phyloP scores from a whole-genome alignment of 1,139 yeast genomes.

The Protomyces pachydermus region DNA sequence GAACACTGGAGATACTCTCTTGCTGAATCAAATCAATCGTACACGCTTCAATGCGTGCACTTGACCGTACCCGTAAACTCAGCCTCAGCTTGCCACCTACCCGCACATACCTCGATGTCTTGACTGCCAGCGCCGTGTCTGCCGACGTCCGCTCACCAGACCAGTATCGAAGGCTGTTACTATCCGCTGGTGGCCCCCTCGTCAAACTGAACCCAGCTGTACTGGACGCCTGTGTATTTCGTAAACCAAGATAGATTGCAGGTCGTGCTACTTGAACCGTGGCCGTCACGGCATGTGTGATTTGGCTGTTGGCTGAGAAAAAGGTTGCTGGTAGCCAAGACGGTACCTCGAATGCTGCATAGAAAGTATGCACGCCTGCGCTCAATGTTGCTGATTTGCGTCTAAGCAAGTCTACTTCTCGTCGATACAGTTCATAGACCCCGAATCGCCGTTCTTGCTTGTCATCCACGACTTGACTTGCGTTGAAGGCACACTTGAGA shows the following conservation, averaged over 20 bases:
- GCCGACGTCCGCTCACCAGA: slow-evolving; percentile 19
- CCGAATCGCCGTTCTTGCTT: slow-evolving; percentile 7
- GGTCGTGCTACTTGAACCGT: neutral
- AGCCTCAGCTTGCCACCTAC: slow-evolving; percentile 11
- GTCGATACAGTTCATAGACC: slow-evolving; percentile 1
- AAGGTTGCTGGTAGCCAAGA: slow-evolving; percentile 18
- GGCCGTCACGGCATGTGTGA: slow-evolving; percentile 13
- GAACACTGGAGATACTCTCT: slow-evolving; percentile 1
- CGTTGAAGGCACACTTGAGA: slow-evolving; percentile 1
- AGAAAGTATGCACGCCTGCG: slow-evolving; percentile 6
- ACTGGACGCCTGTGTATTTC: neutral
- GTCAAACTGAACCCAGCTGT: neutral
- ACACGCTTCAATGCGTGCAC: slow-evolving; percentile 10
- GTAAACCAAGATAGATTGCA: slow-evolving; percentile 1
- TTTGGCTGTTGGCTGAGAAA: neutral
- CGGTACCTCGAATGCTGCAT: slow-evolving; percentile 12
- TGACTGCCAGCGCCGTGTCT: slow-evolving; percentile 16
- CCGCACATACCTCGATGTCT: slow-evolving; percentile 14
- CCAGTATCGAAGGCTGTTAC: slow-evolving; percentile 19
- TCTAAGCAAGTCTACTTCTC: neutral
- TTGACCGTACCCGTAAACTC: slow-evolving; percentile 18
- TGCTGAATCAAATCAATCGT: slow-evolving; percentile 19
- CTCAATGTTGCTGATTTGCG: neutral
- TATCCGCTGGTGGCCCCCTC: slow-evolving; percentile 10
- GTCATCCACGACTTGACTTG: slow-evolving; percentile 9